These are phyloP conservation scores for Rhodosporidiobolus odoratus DNA, from an alignment of 768 basidiomycete species.

Conservation along the genomic window DNA sequence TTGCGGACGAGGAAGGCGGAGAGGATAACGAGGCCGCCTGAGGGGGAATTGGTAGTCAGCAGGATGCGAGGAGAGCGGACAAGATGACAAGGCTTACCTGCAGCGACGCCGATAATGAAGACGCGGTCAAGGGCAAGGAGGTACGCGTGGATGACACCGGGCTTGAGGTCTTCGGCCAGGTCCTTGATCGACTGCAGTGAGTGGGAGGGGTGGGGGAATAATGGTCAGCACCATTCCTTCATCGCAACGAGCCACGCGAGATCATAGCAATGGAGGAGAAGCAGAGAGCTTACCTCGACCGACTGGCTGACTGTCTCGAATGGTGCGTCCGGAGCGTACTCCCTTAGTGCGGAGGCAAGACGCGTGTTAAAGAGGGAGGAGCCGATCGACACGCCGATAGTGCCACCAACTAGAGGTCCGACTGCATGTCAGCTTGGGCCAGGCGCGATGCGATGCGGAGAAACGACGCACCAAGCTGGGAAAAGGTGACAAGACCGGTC, in stretches of 20 bases:
- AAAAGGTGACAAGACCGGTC: slow-evolving; percentile 47
- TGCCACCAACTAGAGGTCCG: slow-evolving; percentile 32
- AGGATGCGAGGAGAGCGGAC: too few relatives aligned
- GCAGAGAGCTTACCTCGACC: too few relatives aligned
- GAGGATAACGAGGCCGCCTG: slow-evolving; percentile 42
- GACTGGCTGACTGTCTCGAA: slow-evolving; percentile 45
- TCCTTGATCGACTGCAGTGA: slow-evolving; percentile 45
- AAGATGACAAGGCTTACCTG: not conserved
- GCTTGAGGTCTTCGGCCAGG: slow-evolving; percentile 37
- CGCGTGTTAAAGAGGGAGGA: slow-evolving; percentile 12
- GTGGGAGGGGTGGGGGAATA: too few relatives aligned
- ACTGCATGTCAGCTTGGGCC: not conserved
- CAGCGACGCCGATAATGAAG: slow-evolving; percentile 47
- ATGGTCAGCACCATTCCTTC: too few relatives aligned
- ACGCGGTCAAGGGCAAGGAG: slow-evolving; percentile 39
- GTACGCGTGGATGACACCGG: slow-evolving; percentile 38
- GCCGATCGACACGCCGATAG: slow-evolving; percentile 40
- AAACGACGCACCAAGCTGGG: slow-evolving; percentile 25
- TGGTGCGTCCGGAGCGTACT: slow-evolving; percentile 32
- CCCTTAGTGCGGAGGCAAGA: slow-evolving; percentile 39
- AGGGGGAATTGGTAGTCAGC: not conserved
- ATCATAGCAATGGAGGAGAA: too few relatives aligned
- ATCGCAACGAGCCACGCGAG: too few relatives aligned
- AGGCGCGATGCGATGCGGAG: not conserved
- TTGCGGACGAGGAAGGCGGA: slow-evolving; percentile 46